These are phyloP conservation scores for Cladosporium colombiae DNA, from an alignment of 2,329 filamentous ascomycete species.

Conservation along the genomic window DNA sequence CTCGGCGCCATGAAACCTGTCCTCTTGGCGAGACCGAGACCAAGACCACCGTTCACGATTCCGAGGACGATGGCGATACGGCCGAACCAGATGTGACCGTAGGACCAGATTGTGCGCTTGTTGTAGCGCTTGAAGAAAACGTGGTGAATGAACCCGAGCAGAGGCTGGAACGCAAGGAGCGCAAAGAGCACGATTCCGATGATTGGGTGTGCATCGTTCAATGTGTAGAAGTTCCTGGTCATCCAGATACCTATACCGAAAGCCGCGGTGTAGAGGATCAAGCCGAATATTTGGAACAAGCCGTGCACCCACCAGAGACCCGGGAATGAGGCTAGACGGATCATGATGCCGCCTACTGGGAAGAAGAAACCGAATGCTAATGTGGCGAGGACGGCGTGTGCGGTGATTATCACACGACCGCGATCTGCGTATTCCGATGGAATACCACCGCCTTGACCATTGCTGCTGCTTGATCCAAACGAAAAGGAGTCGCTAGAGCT, in stretches of 20 bases:
- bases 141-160: conserved; percentile 56
- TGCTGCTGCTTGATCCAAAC: conserved; percentile 1
- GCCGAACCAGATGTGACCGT: conserved; percentile 58
- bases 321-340: conserved; percentile 48
- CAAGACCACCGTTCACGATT: conserved; percentile 59
- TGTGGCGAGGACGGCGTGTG: conserved; percentile 48
- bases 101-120: conserved; percentile 49
- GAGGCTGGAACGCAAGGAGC: conserved; percentile 57
- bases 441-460: conserved; percentile 4
- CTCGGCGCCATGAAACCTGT: conserved; percentile 34
- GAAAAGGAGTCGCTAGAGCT: neutral
- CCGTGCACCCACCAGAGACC: conserved; percentile 49
- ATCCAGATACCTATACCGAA: conserved; percentile 56
- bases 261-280: conserved; percentile 51
- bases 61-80: conserved; percentile 53
- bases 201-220: conserved; percentile 50
- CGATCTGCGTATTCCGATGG: conserved; percentile 17
- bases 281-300: conserved; percentile 52
- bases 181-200: conserved; percentile 56
- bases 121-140: conserved; percentile 51
- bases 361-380: conserved; percentile 52
- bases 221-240: conserved; percentile 38
- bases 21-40: conserved; percentile 50
- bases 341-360: conserved; percentile 48
- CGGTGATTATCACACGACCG: conserved; percentile 41